Evolutionary conservation across 768 basidiomycete genomes (phyloP).

Genomic region (Porpolomopsis calyptriformis): DNA sequence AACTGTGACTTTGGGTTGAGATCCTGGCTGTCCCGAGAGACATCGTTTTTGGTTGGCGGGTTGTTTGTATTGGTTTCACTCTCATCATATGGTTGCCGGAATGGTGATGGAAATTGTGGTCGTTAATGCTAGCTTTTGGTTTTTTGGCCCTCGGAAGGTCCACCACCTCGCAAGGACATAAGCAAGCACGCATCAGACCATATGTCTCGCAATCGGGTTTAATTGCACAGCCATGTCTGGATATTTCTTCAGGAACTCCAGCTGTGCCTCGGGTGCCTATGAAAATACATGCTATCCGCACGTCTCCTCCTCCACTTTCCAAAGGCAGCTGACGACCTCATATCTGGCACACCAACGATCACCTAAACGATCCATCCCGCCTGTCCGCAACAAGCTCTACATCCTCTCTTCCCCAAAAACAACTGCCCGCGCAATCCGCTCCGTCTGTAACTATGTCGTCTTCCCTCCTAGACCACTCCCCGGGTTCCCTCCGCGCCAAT

Average conservation of each 20-base stretch:
- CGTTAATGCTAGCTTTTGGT: not conserved
- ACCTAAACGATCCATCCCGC: conserved; percentile 12
- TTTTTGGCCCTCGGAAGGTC: no score
- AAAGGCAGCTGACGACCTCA: conserved; percentile 69
- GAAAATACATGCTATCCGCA: not conserved
- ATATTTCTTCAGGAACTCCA: conserved; percentile 74
- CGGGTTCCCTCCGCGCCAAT: conserved; percentile 42
- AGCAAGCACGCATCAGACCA: conserved; percentile 14
- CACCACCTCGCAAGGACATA: no score
- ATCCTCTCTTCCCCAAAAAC: conserved; percentile 64
- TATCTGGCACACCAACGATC: conserved; percentile 38
- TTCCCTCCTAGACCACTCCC: conserved; percentile 69
- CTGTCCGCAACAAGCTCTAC: conserved; percentile 16
- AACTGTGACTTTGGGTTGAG: no score
- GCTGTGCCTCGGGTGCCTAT: conserved; percentile 73
- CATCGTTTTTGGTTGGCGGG: no score
- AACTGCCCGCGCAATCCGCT: conserved; percentile 72
- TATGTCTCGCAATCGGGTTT: conserved; percentile 27
- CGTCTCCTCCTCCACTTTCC: conserved; percentile 40
- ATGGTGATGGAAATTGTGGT: not conserved
- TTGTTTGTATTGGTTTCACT: no score
- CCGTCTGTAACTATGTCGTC: conserved; percentile 74
- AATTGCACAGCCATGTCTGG: conserved; percentile 76
- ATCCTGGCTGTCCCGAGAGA: no score
- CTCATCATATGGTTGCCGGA: no score